Conservation (phyloP, 2,329 filamentous ascomycete species). For the Lecanicillium sp. region DNA sequence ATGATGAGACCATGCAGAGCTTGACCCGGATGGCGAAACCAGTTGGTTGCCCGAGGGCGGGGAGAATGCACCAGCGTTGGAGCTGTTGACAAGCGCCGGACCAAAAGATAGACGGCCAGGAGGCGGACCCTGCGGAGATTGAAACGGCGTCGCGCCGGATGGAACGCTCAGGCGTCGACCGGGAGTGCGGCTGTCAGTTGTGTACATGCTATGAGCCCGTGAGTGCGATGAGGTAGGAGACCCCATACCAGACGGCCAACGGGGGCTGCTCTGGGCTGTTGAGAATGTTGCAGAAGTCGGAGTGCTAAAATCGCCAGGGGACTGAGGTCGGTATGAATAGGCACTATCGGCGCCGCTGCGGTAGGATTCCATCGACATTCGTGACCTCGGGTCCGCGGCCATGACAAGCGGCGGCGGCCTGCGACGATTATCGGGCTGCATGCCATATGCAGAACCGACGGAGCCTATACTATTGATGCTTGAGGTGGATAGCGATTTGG, state of each 20-base stretch:
- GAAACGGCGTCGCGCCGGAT: constrained; percentile 65
- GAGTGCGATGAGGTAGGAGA: constrained; percentile 67
- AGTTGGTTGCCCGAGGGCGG: constrained; percentile 47
- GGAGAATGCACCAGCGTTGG: constrained; percentile 47
- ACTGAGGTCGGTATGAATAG: constrained; percentile 55
- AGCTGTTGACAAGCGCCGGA: constrained; percentile 45
- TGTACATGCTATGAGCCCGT: constrained; percentile 65
- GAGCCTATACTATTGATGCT: constrained; percentile 74
- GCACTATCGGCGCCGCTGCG: constrained; percentile 55
- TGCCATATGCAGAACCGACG: constrained; percentile 54
- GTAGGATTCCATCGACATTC: constrained; percentile 61
- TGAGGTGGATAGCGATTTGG: constrained; percentile 77
- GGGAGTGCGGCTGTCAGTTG: constrained; percentile 53
- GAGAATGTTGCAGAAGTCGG: constrained; percentile 80
- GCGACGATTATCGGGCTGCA: constrained; percentile 58
- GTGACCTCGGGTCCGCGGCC: constrained; percentile 61
- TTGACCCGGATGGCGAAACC: constrained; percentile 55
- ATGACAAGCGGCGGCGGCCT: constrained; percentile 78
- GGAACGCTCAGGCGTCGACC: constrained; percentile 76
- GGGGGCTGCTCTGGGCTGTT: constrained; percentile 66
- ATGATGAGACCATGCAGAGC: constrained; percentile 44
- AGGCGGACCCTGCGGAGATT: constrained; percentile 49
- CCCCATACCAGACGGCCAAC: constrained; percentile 57
- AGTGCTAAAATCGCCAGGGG: constrained; percentile 69
- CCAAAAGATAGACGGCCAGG: constrained; percentile 47